Evolutionary conservation across 1,284 basidiomycete genomes (phyloP), one percentile per base, ranked within the genome.

Genomic region (Apiotrichum sp.): DNA sequence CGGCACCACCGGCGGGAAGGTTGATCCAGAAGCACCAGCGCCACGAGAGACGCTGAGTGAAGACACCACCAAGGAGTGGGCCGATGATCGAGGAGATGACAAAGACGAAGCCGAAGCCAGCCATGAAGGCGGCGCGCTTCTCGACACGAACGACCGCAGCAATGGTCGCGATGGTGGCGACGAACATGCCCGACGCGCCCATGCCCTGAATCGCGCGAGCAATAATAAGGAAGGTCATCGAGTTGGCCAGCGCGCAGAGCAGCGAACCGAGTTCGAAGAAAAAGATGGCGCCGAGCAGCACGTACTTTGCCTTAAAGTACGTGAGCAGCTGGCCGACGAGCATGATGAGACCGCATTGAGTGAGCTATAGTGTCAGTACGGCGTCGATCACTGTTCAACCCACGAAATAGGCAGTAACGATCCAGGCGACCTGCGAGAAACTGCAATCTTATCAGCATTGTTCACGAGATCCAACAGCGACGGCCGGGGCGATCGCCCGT

Each of bases 11-110:
- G 52, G 78, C 66, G 6, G 79, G 79, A 0, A 81, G 69, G 66
- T 80, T 80, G 69, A 80, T 79, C 68, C 73, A 79, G 70, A 78
- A 79, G 59, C 76, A 79, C 55, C 68, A 77, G 45, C 79, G 64
- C 79, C 79, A 80, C 1, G 72, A 70, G 36, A 77, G 75, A 16
- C 68, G 69, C 52, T 80, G 74, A 22, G 77, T 78, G 61, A 80
- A 80, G 4, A 72, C 77, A 39, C 77, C 77, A 32, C 75, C 76
- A 6, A 78, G 62, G 13, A 77, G 61, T 0, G 77, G 75, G 6
- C 74, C 74, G 38, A 74, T 63, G 39, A 75, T 70, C 22, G 64
- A 67, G 2, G 73, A 69, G 8, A 78, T 66, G 53, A 76, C 76
- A 50, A 79, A 78, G 38, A 78, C 70, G 43, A 75, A 74, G 34